Evolutionary conservation across 2,329 filamentous ascomycete species (phyloP).

Genomic region (Xylariaceae sp.): DNA sequence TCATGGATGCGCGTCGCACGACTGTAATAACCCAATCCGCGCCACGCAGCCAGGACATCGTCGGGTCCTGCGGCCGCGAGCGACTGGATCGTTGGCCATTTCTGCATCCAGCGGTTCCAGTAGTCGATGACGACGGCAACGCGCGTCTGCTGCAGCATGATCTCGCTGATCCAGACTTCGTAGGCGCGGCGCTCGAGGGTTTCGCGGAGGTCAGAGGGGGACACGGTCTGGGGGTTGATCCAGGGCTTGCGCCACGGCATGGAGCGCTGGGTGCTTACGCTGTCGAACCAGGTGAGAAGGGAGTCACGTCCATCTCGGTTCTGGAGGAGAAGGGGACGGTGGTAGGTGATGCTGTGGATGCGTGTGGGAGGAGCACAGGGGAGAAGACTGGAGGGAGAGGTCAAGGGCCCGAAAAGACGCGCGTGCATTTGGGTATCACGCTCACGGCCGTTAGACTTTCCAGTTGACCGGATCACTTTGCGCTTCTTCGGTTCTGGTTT

Average conservation of each 20-base stretch:
- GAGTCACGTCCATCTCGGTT: conserved; percentile 32
- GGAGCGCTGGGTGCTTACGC: conserved; percentile 40
- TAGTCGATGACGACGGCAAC: conserved; percentile 58
- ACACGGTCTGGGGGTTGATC: conserved; percentile 40
- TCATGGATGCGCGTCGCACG: conserved; percentile 57
- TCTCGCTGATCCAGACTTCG: conserved; percentile 62
- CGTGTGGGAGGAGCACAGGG: conserved; percentile 28
- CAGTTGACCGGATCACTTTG: conserved; percentile 9
- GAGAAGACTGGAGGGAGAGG: not conserved
- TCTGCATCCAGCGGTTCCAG: conserved; percentile 57
- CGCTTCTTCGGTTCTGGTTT: conserved; percentile 22
- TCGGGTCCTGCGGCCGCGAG: conserved; percentile 49
- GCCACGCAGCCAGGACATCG: conserved; percentile 55
- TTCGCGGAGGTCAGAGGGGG: conserved; percentile 34
- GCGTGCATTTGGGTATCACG: conserved; percentile 16
- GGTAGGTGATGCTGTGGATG: conserved; percentile 41
- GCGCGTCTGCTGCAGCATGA: conserved; percentile 63
- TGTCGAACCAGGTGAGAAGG: conserved; percentile 50
- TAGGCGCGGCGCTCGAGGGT: conserved; percentile 52
- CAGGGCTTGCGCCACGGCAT: conserved; percentile 59
- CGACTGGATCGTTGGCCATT: conserved; percentile 54
- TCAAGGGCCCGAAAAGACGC: conserved; percentile 22
- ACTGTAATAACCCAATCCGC: conserved; percentile 59
- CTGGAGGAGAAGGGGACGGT: conserved; percentile 46
- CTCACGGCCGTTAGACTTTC: conserved; percentile 12